Evolutionary conservation across 257 asterid genomes (phyloP).

Genomic region (Anisodus tanguticus): DNA sequence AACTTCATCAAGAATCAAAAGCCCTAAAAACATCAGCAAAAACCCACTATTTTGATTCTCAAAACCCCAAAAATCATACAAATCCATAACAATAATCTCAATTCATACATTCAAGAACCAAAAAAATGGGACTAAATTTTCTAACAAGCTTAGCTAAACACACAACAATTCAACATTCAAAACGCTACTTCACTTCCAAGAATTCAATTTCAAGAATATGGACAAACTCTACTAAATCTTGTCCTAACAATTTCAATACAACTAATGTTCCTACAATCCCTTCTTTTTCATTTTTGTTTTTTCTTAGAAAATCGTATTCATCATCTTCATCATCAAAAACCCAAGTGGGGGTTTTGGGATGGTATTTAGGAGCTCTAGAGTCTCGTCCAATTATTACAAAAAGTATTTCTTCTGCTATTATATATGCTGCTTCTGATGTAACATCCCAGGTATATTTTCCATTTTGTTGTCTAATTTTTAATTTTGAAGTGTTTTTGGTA

Average conservation of each 20-base stretch:
- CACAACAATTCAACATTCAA: constrained; percentile 35
- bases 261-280: constrained; percentile 36
- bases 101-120: not conserved
- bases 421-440: constrained; percentile 79
- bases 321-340: constrained; percentile 41
- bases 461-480: not conserved
- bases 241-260: constrained; percentile 34
- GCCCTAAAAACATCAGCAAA: not conserved
- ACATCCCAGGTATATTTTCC: constrained; percentile 71
- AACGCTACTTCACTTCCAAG: constrained; percentile 33
- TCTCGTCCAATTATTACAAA: constrained; percentile 77
- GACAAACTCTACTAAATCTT: constrained; percentile 29
- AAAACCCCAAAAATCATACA: not conserved
- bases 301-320: constrained; percentile 40
- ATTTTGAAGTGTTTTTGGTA: not conserved
- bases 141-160: constrained; percentile 38
- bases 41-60: not conserved
- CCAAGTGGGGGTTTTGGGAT: constrained; percentile 54
- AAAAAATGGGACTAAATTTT: constrained; percentile 49
- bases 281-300: constrained; percentile 10
- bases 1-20: not conserved
- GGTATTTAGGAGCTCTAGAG: constrained; percentile 81
- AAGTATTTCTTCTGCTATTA: constrained; percentile 63
- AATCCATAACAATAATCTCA: not conserved
- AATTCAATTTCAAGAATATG: constrained; percentile 20